Conservation (phyloP, 768 basidiomycete species). For the Boletus barrowsii region DNA sequence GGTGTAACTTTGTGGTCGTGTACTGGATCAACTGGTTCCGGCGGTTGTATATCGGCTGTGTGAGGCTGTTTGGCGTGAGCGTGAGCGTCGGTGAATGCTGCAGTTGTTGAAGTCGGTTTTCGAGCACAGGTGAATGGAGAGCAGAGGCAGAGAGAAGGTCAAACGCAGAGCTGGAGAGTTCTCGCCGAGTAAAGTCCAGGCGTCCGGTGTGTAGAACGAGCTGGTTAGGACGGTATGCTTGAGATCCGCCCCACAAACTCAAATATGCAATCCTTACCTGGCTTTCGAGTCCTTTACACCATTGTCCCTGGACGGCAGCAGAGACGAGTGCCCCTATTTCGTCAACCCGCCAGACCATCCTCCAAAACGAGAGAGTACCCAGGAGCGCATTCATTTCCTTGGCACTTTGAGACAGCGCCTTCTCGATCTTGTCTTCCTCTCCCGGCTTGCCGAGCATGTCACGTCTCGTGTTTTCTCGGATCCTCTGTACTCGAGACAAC, state of each 20-base stretch:
- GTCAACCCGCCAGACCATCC: slow-evolving; percentile 39
- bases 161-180: slow-evolving; percentile 41
- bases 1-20: slow-evolving; percentile 58
- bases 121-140: slow-evolving; percentile 53
- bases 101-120: slow-evolving; percentile 57
- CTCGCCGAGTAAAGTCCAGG: slow-evolving; percentile 46
- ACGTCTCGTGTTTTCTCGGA: slow-evolving; percentile 32
- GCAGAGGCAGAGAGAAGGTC: slow-evolving; percentile 35
- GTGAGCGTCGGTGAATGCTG: slow-evolving; percentile 42
- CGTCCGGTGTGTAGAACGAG: slow-evolving; percentile 64
- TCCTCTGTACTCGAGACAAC: slow-evolving; percentile 37
- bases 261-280: slow-evolving; percentile 34
- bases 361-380: slow-evolving; percentile 38
- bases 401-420: slow-evolving; percentile 27
- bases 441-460: slow-evolving; percentile 39
- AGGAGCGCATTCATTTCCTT: slow-evolving; percentile 31
- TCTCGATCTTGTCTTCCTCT: slow-evolving; percentile 20
- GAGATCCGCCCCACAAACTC: background rate
- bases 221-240: slow-evolving; percentile 32
- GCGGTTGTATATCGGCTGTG: slow-evolving; percentile 48
- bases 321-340: slow-evolving; percentile 37
- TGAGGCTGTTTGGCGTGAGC: slow-evolving; percentile 47
- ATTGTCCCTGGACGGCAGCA: slow-evolving; percentile 30
- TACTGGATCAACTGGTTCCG: slow-evolving; percentile 50
- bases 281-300: slow-evolving; percentile 49